These are phyloP conservation scores for Selaginella tamariscina DNA, from an alignment of 75 land plant genomes.

Conservation along the genomic window DNA sequence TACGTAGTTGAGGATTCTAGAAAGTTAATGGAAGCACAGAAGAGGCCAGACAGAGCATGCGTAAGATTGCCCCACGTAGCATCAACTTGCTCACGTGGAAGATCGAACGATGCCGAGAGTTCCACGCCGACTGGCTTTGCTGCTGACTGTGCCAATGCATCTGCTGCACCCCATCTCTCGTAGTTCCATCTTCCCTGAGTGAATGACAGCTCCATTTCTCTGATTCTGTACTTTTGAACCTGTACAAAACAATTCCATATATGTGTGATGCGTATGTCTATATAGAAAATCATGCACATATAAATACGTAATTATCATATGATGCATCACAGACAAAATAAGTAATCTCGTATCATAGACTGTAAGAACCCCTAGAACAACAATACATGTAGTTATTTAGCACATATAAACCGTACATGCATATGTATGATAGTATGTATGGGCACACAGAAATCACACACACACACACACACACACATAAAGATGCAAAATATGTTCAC, in stretches of 20 bases:
- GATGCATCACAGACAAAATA: no score
- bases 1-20: conserved; percentile 62
- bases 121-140: conserved; percentile 98
- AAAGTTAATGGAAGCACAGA: conserved; percentile 95
- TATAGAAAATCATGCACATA: no score
- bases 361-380: no score
- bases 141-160: conserved; percentile 49
- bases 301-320: no score
- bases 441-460: no score
- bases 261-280: no score
- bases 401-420: no score
- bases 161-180: conserved; percentile 85
- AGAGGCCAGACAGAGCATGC: conserved; percentile 96
- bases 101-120: conserved; percentile 78
- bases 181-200: conserved; percentile 98
- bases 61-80: conserved; percentile 80
- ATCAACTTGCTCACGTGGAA: conserved; percentile 45
- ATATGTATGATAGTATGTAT: no score
- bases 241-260: conserved; percentile 21
- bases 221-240: conserved; percentile 61
- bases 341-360: not conserved
- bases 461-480: no score
- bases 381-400: no score
- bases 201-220: conserved; percentile 87
- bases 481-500: no score